These are phyloP conservation scores for Limnanthes douglasii DNA, from an alignment of 345 rosid species.

Conservation along the genomic window DNA sequence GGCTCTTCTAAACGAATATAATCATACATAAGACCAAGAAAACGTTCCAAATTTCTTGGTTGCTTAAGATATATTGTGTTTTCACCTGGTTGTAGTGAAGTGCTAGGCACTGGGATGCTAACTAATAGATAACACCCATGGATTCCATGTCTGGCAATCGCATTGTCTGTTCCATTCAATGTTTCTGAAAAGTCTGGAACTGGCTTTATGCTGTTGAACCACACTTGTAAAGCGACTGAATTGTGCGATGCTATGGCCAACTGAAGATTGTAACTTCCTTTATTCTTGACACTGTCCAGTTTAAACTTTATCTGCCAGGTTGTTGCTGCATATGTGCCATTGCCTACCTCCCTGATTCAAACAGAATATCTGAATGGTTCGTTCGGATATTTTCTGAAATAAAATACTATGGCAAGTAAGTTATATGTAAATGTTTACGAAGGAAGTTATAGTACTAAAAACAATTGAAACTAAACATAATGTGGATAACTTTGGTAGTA, in stretches of 20 bases:
- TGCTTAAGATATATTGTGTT: slow-evolving; percentile 60
- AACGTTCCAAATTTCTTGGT: slow-evolving; percentile 19
- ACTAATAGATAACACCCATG: slow-evolving; percentile 38
- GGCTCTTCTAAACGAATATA: slow-evolving; percentile 77
- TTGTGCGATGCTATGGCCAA: slow-evolving; percentile 64
- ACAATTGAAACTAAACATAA: too few relatives aligned
- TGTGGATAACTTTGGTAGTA: too few relatives aligned
- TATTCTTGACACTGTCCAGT: slow-evolving; percentile 13
- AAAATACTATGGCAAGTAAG: too few relatives aligned
- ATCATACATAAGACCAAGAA: slow-evolving; percentile 67
- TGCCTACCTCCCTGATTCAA: slow-evolving; percentile 30
- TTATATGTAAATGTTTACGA: too few relatives aligned
- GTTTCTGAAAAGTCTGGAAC: slow-evolving; percentile 10
- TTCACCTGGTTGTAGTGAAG: slow-evolving; percentile 20
- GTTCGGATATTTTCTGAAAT: too few relatives aligned
- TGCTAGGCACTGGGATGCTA: slow-evolving; percentile 31
- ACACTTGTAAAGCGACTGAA: slow-evolving; percentile 41
- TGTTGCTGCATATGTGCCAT: slow-evolving; percentile 21
- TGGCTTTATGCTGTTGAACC: slow-evolving; percentile 18
- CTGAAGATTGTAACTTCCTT: slow-evolving; percentile 49
- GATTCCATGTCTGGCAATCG: slow-evolving; percentile 20
- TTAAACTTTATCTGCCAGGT: slow-evolving; percentile 64
- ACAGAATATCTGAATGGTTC: too few relatives aligned
- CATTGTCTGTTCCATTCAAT: slow-evolving; percentile 14
- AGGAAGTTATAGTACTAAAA: too few relatives aligned